Evolutionary conservation across 1,284 basidiomycete genomes (phyloP), one percentile per base, ranked within the genome.

Genomic region (Chiua sp.): DNA sequence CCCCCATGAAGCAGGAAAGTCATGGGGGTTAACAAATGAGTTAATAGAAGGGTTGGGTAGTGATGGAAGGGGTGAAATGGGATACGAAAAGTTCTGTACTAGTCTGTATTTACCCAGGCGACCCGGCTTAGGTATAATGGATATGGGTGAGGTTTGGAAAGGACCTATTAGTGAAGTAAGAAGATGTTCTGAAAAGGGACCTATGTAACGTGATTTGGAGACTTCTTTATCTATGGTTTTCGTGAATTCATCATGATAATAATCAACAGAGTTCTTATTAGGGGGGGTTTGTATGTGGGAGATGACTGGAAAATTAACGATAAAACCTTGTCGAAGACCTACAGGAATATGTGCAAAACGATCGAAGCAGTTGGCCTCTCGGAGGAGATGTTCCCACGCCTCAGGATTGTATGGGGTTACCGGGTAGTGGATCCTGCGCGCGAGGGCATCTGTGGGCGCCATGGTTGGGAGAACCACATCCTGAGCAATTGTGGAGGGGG

Each of bases 351-450:
- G 12, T 10, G 30, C 49, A 15, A 51, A 51, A 7, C 8, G 11
- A 4, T 51, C n/a, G 6, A 18, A n/a, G 49, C 32, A 18, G 32
- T 35, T 8, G 12, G 28, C 49, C n/a, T 44, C 15, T 18, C 18
- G n/a, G 16, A 44, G 13, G 42, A 44, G 42, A 20, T 20, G 18
- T 2, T 47, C 53, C 73, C 74, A 77, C 0, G 20, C 60, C 1
- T 64, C 60, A 0, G 62, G 58, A 0, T 44, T 44, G 42, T 44
- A 44, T 12, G 42, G 42, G 13, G 42, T 44, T 44, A 4, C 4
- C 42, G 20, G 12, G 15, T 44, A 18, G 42, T 8, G 13, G 42
- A 3, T 44, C 18, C n/a, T 44, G 42, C 8, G 18, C 42, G 18
- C 18, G 42, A 44, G 22, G 42, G 18, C 42, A n/a, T 16, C 15